A percentile compares a stretch with the other conserved stretches of the same genome.
These are phyloP conservation scores for Metschnikowia picachoensis DNA, from an alignment of 805 yeast species.

Conservation along the genomic window DNA sequence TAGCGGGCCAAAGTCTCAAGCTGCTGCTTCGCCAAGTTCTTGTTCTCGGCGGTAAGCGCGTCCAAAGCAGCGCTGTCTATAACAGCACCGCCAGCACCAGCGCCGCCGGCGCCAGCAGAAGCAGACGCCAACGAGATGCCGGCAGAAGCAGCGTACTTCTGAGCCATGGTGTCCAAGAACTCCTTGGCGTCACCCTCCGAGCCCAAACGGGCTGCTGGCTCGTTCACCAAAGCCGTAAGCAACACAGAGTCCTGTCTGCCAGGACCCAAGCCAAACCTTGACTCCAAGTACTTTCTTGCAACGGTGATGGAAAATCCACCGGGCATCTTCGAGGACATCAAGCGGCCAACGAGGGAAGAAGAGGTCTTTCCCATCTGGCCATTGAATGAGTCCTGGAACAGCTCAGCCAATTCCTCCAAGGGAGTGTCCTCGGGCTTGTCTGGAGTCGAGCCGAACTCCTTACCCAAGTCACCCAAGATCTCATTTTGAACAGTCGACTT, in stretches of 20 bases:
- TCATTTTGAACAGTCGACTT: slow-evolving; percentile 98
- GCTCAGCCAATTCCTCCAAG: slow-evolving; percentile 89
- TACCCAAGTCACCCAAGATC: slow-evolving; percentile 96
- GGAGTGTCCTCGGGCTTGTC: slow-evolving; percentile 99
- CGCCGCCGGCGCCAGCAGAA: slow-evolving; percentile 49
- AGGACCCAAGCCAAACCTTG: slow-evolving; percentile 87
- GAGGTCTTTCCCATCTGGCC: slow-evolving; percentile 95
- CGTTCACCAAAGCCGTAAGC: slow-evolving; percentile 77
- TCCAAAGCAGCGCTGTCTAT: slow-evolving; percentile 95
- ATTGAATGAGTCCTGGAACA: slow-evolving; percentile 83
- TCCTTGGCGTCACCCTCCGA: slow-evolving; percentile 87
- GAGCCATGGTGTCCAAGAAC: slow-evolving; percentile 76
- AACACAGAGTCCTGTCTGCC: slow-evolving; percentile 94
- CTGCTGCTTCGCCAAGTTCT: slow-evolving; percentile 66
- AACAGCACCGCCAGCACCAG: slow-evolving; percentile 75
- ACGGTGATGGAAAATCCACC: slow-evolving; percentile 95
- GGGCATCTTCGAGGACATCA: slow-evolving; percentile 97
- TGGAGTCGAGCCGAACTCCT: slow-evolving; percentile 96
- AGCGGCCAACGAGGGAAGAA: slow-evolving; percentile 79
- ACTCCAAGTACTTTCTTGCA: slow-evolving; percentile 88
- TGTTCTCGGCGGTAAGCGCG: slow-evolving; percentile 68
- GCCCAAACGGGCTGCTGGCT: slow-evolving; percentile 86
- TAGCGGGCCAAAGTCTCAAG: slow-evolving; percentile 93
- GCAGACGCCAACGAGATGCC: slow-evolving; percentile 76
- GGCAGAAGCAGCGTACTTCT: slow-evolving; percentile 77